Evolutionary conservation across 345 rosid genomes (phyloP), one percentile per base, ranked within the genome.

Genomic region (Populus davidiana): DNA sequence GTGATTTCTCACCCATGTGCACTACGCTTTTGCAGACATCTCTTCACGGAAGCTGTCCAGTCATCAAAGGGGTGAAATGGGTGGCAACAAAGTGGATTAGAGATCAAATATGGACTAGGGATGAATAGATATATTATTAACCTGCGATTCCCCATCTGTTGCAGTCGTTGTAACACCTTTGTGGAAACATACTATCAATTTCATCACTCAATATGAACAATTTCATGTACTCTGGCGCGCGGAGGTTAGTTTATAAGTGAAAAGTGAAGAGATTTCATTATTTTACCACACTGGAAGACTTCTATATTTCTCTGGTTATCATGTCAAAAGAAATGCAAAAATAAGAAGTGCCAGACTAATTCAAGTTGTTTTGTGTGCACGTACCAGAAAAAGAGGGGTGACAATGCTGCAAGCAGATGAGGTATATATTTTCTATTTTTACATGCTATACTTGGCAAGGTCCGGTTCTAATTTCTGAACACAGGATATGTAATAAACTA

Each of bases 41-140:
- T n/a, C 85, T 78, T 43, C 85, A 82, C 11, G 85, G 85, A 65
- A 82, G 85, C 74, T 82, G 85, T 33, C 81, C 85, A 2, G 85
- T 82, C 2, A 75, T 78, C 18, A 67, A 69, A 36, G 85, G 81
- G 23, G 70, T 75, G 79, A 82, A 82, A 74, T 82, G 85, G 85
- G 85, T 82, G 65, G 85, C 85, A 23, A 82, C 85, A 6, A 78
- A 82, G 76, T 82, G 85, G 85, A 78, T 82, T 41, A 66, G 85
- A 82, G 81, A 78, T 72, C 70, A 70, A 62, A 73, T 20, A 33
- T 31, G 36, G 67, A 71, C 20, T 64, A 10, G 29, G 29, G 36
- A 63, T 52, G 13, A 50, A 0, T 63, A 36, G 69, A 78, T 78
- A 72, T 35, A 72, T 36, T 33, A 65, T 36, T 62, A 27, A 18